A percentile compares a stretch with the other conserved stretches of the same genome.
phyloP scores from a whole-genome alignment of 306 rosid species.

The Calophaca sinica region DNA sequence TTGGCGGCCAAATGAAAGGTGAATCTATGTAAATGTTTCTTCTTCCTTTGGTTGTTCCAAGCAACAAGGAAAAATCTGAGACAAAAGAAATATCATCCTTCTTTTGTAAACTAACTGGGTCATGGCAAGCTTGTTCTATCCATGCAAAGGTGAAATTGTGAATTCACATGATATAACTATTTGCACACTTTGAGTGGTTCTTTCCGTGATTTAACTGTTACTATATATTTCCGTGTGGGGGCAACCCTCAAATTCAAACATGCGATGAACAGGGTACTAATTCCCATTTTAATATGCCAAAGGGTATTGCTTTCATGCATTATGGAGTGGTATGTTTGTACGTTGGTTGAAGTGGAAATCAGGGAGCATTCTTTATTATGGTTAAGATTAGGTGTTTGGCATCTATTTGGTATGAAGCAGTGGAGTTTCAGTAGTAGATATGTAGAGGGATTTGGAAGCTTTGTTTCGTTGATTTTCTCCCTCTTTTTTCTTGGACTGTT shows the following conservation, averaged over 20 bases:
- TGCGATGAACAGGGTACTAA: neutral
- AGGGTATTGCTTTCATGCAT: neutral
- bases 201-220: neutral
- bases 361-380: neutral
- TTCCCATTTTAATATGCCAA: constrained; percentile 2
- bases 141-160: neutral
- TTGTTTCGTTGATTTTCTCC: neutral
- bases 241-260: neutral
- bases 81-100: neutral
- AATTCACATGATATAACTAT: neutral
- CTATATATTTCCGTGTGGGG: neutral
- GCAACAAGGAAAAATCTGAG: neutral
- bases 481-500: neutral
- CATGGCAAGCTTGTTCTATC: neutral
- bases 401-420: constrained; percentile 6
- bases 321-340: neutral
- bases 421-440: neutral
- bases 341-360: neutral
- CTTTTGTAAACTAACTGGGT: neutral
- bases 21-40: too few species aligned
- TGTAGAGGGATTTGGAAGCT: constrained; percentile 5
- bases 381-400: neutral
- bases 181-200: too few species aligned
- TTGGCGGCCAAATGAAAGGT: neutral
- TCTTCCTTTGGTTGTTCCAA: too few species aligned